Base-by-base conservation (phyloP, 208 protist species). In the Leptomonas seymouri region DNA sequence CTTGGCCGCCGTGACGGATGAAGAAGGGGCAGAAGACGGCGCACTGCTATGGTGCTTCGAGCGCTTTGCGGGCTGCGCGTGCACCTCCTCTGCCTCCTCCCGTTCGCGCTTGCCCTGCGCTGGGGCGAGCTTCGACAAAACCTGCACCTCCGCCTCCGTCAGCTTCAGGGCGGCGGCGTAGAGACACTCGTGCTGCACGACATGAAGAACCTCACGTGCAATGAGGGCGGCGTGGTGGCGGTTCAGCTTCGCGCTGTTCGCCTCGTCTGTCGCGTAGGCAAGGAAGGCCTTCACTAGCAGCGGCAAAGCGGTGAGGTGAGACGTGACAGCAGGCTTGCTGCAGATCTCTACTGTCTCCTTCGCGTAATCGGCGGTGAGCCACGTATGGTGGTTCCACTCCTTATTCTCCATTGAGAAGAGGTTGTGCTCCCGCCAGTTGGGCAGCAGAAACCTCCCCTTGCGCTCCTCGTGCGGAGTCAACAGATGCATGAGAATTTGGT, bases 311-410 rank as follows among this genome's bases (percentile, higher is more conserved):
- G 71, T 63, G 28, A 94, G 80, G 68, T 97, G 92, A 27, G 92
- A 89, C 4, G 67, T 76, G 69, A 83, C 71, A n/a, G 92, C 92
- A 8, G 80, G 74, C 68, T 93, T 92, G 67, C 75, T 80, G 70
- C 92, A 95, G 31, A 95, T 85, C 78, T 97, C 89, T 0, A 97
- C 86, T 46, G 74, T 80, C 74, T 97, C 89, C 21, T 69, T 46
- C 34, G 79, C 62, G 75, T 86, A 91, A 49, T 93, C 73, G 28
- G 79, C 69, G 14, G 85, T 91, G 27, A 97, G 86, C 92, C 92
- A 97, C 45, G 87, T 92, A 80, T 95, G 89, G 56, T 75, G 78
- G 60, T 97, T 97, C 89, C 92, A 97, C 45, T 79, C 67, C 69
- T 67, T 80, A 63, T 93, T 95, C 64, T 89, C 84, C 44, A 86